Percentiles rank a stretch among this genome's conserved stretches.
phyloP scores from a whole-genome alignment of 2,329 filamentous ascomycete genomes.

The Fusarium avenaceum region DNA sequence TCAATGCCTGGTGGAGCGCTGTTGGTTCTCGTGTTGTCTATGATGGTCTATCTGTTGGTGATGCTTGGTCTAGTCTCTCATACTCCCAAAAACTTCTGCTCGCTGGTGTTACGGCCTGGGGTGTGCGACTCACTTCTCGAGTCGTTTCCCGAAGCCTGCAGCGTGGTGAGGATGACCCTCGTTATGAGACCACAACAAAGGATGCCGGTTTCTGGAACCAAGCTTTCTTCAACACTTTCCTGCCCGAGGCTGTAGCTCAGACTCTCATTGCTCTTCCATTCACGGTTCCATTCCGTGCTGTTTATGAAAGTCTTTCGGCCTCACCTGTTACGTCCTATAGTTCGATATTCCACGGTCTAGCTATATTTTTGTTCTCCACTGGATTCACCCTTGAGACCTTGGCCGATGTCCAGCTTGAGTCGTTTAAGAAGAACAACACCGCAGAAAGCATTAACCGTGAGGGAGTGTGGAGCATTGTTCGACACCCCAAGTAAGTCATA shows the following conservation, averaged over 20 bases:
- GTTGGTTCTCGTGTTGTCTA: constrained; percentile 10
- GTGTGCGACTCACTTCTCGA: constrained; percentile 3
- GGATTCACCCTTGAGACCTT: constrained; percentile 13
- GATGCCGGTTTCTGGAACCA: constrained; percentile 19
- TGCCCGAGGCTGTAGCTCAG: constrained; percentile 27
- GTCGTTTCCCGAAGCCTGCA: constrained; percentile 18
- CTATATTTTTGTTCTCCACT: constrained; percentile 17
- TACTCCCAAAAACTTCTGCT: constrained; percentile 24
- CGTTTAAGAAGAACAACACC: constrained; percentile 8
- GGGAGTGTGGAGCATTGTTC: constrained; percentile 28
- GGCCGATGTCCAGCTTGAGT: constrained; percentile 16
- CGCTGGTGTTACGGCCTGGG: constrained; percentile 12
- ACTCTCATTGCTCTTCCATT: constrained; percentile 24
- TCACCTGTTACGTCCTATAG: constrained; percentile 17
- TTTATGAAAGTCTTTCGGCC: constrained; percentile 3
- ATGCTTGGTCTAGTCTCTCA: constrained; percentile 8
- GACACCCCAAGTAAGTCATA: constrained; percentile 25
- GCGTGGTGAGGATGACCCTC: constrained; percentile 16
- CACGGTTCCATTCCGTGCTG: constrained; percentile 17
- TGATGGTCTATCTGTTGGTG: background rate
- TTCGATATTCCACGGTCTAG: background rate
- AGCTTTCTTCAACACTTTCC: constrained; percentile 2
- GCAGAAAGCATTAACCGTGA: constrained; percentile 5
- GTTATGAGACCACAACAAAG: constrained; percentile 5
- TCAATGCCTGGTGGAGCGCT: constrained; percentile 34